phyloP scores from a whole-genome alignment of 2,329 filamentous ascomycete genomes.

The Cladophialophora chaetospira region DNA sequence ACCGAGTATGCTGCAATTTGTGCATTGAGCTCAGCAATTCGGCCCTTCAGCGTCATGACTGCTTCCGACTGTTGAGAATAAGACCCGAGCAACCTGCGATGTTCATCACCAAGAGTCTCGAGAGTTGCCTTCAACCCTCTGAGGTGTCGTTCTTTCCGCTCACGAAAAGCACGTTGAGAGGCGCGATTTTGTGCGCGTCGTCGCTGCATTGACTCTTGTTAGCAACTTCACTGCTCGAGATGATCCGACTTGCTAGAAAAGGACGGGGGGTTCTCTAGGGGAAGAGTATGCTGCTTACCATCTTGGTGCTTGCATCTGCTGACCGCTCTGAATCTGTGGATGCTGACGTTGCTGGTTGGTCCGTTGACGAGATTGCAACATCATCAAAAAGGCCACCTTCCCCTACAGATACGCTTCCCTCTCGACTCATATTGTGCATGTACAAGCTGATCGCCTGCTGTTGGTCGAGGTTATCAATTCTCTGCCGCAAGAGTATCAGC shows the following conservation, averaged over 20 bases:
- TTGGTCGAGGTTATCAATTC: no score
- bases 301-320: not conserved
- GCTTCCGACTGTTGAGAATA: constrained; percentile 7
- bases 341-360: not conserved
- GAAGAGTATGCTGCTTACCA: not conserved
- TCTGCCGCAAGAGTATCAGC: not conserved
- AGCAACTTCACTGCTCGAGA: not conserved
- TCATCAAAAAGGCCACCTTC: constrained; percentile 1
- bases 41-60: not conserved
- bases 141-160: constrained; percentile 14
- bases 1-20: constrained; percentile 4
- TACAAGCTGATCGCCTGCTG: not conserved
- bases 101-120: not conserved
- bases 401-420: not conserved
- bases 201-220: not conserved
- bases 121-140: constrained; percentile 4
- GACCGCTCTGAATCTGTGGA: constrained; percentile 10
- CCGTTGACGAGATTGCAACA: not conserved
- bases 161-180: constrained; percentile 12
- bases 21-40: constrained; percentile 1
- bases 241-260: not conserved
- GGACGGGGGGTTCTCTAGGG: not conserved
- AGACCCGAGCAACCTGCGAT: constrained; percentile 6
- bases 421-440: not conserved
- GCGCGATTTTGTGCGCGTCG: constrained; percentile 14